Evolutionary conservation across 129 eudicot genomes (phyloP), one percentile per base, ranked within the genome.

Genomic region (Flaveria linearis): DNA sequence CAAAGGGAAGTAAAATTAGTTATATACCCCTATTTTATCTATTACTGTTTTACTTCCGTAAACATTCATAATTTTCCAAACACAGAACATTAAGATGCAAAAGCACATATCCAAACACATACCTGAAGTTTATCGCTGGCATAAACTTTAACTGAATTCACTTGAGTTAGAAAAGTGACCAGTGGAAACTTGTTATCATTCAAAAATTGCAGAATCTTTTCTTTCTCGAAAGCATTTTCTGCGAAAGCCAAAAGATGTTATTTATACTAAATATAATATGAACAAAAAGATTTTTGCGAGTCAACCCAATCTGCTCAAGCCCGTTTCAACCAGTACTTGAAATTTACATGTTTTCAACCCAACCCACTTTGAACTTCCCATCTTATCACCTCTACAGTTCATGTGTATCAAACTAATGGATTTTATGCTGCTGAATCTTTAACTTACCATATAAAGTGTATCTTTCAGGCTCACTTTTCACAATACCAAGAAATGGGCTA

Each of bases 381-480:
- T 51, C 22, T 51, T 15, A 17, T n/a, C 18, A 51, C 20, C 20
- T 51, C 20, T 57, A 18, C 49, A 3, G 13, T 45, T 45, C 49
- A 45, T 9, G 13, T 10, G 3, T 8, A 45, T 45, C 49, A 45
- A 8, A 45, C 13, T 9, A 45, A 45, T 8, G 49, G 46, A 28
- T 33, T 79, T 47, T 53, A 46, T 15, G 39, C 43, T 42, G 72
- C 30, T 14, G 26, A 82, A 43, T 66, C 14, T n/a, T 62, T 12
- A 72, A 66, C 91, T 77, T 83, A 89, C 98, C 98, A 61, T 84
- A 84, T 43, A 76, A 77, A 67, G 98, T 92, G 81, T 87, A 89
- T 71, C 85, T 84, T 80, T 92, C 98, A 0, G 93, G 96, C 75
- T 92, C 98, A 53, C 88, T 85, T 81, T 92, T 92, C 65, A 85